Conservation (phyloP, 441 rosid genomes). For the Eruca vesicaria region DNA sequence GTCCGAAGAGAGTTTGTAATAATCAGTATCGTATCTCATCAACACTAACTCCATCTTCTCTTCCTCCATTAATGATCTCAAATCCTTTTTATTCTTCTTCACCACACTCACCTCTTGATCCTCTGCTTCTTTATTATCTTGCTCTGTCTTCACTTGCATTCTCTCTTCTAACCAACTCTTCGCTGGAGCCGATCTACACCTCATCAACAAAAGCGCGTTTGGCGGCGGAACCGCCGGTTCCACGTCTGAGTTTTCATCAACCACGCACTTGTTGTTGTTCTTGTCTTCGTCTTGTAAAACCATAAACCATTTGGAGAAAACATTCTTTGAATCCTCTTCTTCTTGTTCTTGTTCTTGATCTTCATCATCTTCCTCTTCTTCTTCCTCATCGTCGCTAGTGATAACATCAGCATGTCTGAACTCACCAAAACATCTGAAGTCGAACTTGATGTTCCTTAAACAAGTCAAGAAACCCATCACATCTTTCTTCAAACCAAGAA, state of each 20-base stretch:
- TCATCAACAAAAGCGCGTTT: conserved; percentile 71
- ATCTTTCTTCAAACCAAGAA: conserved; percentile 76
- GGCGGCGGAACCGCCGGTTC: conserved; percentile 64
- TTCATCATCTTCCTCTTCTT: conserved; percentile 45
- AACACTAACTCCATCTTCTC: conserved; percentile 51
- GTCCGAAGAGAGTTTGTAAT: conserved; percentile 60
- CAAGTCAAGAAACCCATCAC: conserved; percentile 74
- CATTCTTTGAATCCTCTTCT: conserved; percentile 44
- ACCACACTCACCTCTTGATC: conserved; percentile 17
- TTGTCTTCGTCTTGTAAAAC: conserved; percentile 49
- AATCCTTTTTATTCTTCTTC: conserved; percentile 45
- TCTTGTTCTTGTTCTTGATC: too few relatives aligned
- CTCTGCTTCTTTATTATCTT: conserved; percentile 14
- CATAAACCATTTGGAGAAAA: conserved; percentile 83
- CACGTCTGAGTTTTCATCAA: conserved; percentile 18
- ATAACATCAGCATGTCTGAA: conserved; percentile 47
- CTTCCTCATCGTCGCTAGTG: conserved; percentile 38
- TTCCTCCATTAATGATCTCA: conserved; percentile 68
- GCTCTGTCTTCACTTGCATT: conserved; percentile 27
- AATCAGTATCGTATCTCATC: conserved; percentile 60
- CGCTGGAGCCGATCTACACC: conserved; percentile 86
- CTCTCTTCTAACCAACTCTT: conserved; percentile 53
- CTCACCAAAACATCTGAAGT: conserved; percentile 71
- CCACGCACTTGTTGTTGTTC: conserved; percentile 12
- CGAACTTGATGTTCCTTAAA: conserved; percentile 52